Evolutionary conservation across 331 rosid genomes (phyloP), one percentile per base, ranked within the genome.

Genomic region (Ulmus americana): DNA sequence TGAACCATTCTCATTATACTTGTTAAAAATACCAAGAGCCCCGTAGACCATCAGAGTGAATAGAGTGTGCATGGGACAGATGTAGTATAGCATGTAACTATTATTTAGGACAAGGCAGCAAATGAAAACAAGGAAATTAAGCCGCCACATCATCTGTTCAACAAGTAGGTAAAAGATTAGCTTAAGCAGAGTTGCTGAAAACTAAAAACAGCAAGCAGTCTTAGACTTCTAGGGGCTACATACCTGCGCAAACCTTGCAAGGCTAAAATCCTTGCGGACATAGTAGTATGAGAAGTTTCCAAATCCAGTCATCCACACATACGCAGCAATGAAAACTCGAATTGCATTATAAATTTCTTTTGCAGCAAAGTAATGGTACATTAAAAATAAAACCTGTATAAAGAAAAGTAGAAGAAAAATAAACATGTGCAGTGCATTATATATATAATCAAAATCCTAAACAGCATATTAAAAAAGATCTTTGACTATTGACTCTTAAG

Each of bases 81-180:
- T 90, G 84, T 94, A 94, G 86, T 90, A 94, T 16, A 94, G 76
- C 84, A 78, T 86, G 76, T 94, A 94, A 77, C 90, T 94, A 81
- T 94, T 94, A 85, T 90, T 68, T 38, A 94, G 99, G 67, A 90
- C 80, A 57, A 94, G 12, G 74, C 97, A 94, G 68, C 84, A 73
- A 76, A 87, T 80, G 28, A 90, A 14, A 64, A 94, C 97, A 79
- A 90, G 84, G 83, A 90, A 94, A 76, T 94, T 94, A 70, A 94
- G 95, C 77, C 99, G 83, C 99, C 99, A 94, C 99, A 94, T 94
- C 99, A 94, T 89, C 99, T 94, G 91, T 76, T 61, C 83, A 64
- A 58, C 72, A 79, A 82, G 35, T 22, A 48, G 7, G 35, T 44
- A 63, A 11, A 68, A 63, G 45, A 65, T 35, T 61, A 64, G 61